Evolutionary conservation across 1,139 yeast genomes (phyloP), one percentile per base, ranked within the genome.

Genomic region (Suhomyces guaymorum): DNA sequence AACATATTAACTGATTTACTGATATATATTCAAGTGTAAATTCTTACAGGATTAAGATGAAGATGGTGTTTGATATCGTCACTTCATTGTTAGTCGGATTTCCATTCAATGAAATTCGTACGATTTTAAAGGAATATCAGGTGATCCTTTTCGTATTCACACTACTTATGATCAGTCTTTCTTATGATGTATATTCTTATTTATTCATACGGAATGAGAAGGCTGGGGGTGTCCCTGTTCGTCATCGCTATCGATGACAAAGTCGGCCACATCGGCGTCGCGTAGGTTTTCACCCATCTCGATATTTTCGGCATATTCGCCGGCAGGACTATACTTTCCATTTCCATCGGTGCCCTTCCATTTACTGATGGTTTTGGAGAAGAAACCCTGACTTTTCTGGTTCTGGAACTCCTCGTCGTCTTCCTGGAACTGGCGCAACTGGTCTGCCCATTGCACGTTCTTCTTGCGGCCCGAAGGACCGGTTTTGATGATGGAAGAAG

Each of bases 381-480:
- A 45, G 38, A 73, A 57, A 2, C 71, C 63, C 25, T 54, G 50
- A 27, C 46, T 41, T 25, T 44, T 41, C 20, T 46, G 52, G 19
- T 36, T 43, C 24, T 44, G 46, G 30, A 43, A 47, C 45, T 55
- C 52, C 15, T 57, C 61, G 16, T 63, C 67, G 13, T 53, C 58
- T 17, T 54, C 61, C 43, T 67, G 67, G 44, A 62, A 63, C 28
- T 53, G 54, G 38, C 70, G 49, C 37, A 71, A 51, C 50, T 73
- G 75, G 47, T 76, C 81, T 7, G 78, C 73, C 82, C 82, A 77
- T 52, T 73, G 80, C 10, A 77, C 82, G 40, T 69, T 73, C 53
- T 76, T 76, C 57, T 73, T 73, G 47, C 63, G 65, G 4, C 63
- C 59, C 3, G 63, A 46, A n/a, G 62, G 49, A 15, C 60, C 53